These are phyloP conservation scores for Phallus indusiatus DNA, from an alignment of 768 basidiomycete species.

Conservation along the genomic window DNA sequence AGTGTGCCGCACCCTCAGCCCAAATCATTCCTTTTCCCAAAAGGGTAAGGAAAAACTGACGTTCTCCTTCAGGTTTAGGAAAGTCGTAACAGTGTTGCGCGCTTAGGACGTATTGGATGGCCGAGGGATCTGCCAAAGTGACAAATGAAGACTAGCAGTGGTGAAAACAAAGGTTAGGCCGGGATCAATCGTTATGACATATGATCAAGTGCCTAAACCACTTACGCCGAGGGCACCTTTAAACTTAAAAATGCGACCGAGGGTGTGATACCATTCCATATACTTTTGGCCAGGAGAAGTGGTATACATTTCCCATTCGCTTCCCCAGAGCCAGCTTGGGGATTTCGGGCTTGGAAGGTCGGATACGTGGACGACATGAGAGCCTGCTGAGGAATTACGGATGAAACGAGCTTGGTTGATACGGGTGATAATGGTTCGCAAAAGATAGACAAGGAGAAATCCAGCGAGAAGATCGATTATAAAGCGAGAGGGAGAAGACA, in stretches of 20 bases:
- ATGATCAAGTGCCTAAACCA: conserved; percentile 1
- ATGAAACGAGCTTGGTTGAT: neutral
- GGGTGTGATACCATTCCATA: conserved; percentile 41
- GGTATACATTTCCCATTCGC: conserved; percentile 50
- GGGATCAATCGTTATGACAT: neutral
- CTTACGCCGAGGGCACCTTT: conserved; percentile 49
- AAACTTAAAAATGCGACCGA: conserved; percentile 47
- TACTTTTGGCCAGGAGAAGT: conserved; percentile 43
- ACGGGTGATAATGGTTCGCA: neutral
- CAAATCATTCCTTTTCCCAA: conserved; percentile 23
- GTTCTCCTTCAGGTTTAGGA: conserved; percentile 53
- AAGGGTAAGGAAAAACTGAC: conserved; percentile 46
- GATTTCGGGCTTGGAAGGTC: conserved; percentile 43
- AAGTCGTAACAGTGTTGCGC: conserved; percentile 43
- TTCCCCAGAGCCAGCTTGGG: conserved; percentile 49
- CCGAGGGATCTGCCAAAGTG: conserved; percentile 45
- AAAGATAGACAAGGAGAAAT: neutral
- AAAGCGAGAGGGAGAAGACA: neutral
- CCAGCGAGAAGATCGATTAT: conserved; percentile 5
- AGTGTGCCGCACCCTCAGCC: conserved; percentile 24
- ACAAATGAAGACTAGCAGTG: conserved; percentile 42
- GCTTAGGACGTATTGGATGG: conserved; percentile 47
- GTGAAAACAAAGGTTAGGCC: conserved; percentile 2
- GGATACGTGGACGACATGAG: conserved; percentile 20
- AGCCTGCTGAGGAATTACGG: neutral